phyloP scores from a whole-genome alignment of 768 basidiomycete genomes.

The Tulasnella sp. region DNA sequence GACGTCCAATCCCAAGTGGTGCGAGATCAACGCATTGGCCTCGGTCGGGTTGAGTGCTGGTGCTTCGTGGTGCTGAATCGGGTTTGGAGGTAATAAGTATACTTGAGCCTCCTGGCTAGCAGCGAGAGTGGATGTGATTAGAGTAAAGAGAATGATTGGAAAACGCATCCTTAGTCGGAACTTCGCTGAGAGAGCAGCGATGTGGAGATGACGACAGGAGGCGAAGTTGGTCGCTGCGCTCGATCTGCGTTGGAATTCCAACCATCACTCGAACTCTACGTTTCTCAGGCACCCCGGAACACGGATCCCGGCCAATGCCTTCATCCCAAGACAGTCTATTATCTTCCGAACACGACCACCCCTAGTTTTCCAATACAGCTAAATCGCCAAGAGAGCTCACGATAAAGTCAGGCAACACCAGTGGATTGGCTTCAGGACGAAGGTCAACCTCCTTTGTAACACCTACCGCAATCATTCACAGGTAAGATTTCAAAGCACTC shows the following conservation, averaged over 20 bases:
- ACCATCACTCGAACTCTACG: constrained; percentile 14
- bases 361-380: constrained; percentile 40
- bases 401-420: constrained; percentile 75
- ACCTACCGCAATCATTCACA: constrained; percentile 51
- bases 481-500: neutral
- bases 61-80: constrained; percentile 22
- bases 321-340: neutral
- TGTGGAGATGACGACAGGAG: constrained; percentile 24
- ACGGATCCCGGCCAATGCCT: neutral
- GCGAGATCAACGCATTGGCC: constrained; percentile 23
- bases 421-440: constrained; percentile 68
- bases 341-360: neutral
- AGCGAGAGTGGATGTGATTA: constrained; percentile 14
- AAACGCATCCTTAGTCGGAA: constrained; percentile 22
- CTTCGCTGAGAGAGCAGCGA: constrained; percentile 13
- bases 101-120: constrained; percentile 27
- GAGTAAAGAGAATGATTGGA: neutral
- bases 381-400: constrained; percentile 83
- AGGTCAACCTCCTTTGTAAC: constrained; percentile 77
- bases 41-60: constrained; percentile 27
- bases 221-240: constrained; percentile 18
- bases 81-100: constrained; percentile 29
- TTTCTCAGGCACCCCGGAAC: constrained; percentile 9
- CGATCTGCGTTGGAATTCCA: constrained; percentile 24
- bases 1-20: constrained; percentile 32